Percentiles rank a stretch among this genome's conserved stretches.
These are phyloP conservation scores for Wickerhamomyces sp. DNA, from an alignment of 1,139 yeast species.

Conservation along the genomic window DNA sequence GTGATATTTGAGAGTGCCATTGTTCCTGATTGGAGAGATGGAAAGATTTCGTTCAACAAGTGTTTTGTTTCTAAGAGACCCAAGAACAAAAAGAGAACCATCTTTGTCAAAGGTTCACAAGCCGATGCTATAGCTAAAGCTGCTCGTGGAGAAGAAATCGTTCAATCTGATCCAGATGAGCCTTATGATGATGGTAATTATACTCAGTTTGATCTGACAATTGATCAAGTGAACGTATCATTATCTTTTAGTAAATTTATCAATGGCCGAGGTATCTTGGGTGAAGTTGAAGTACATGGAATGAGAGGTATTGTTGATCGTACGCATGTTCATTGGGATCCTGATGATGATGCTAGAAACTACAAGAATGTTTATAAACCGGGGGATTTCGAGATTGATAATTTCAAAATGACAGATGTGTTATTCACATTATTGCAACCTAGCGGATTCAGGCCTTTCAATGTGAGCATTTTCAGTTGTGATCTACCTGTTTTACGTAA, in stretches of 20 bases:
- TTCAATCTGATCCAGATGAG: conserved; percentile 29
- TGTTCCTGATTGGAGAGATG: conserved; percentile 92
- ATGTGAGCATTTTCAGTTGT: conserved; percentile 81
- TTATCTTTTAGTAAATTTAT: conserved; percentile 83
- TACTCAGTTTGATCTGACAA: conserved; percentile 89
- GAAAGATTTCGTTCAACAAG: conserved; percentile 76
- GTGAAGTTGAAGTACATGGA: conserved; percentile 79
- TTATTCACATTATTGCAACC: conserved; percentile 82
- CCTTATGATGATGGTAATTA: conserved; percentile 83
- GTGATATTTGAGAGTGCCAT: conserved; percentile 93
- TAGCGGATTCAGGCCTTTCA: conserved; percentile 71
- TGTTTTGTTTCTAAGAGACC: conserved; percentile 89
- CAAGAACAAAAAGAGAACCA: conserved; percentile 33
- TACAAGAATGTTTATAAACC: conserved; percentile 70
- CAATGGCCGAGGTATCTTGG: conserved; percentile 82
- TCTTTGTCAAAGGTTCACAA: conserved; percentile 70
- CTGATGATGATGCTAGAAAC: conserved; percentile 76
- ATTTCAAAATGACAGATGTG: conserved; percentile 78
- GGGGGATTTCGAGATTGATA: conserved; percentile 91
- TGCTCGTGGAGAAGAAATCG: conserved; percentile 28
- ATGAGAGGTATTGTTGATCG: conserved; percentile 90
- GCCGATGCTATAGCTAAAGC: conserved; percentile 55
- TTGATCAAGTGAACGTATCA: conserved; percentile 80
- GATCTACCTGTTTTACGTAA: conserved; percentile 76
- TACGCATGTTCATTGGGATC: conserved; percentile 79